These are phyloP conservation scores for Effrenium voratum DNA, from an alignment of 73 alveolate species.

Conservation along the genomic window DNA sequence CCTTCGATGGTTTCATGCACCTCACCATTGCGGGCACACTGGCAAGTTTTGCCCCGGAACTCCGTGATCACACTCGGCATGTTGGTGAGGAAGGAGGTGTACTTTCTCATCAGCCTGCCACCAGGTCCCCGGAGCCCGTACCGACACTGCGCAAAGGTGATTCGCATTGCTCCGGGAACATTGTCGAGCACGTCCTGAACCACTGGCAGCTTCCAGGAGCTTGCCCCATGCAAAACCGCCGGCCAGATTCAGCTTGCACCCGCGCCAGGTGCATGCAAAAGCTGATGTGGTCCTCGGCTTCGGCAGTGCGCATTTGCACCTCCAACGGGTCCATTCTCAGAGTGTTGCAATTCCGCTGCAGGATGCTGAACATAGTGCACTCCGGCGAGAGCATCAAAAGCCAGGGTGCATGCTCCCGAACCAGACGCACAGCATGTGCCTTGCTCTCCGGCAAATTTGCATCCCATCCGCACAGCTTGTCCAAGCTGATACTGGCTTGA, in stretches of 20 bases:
- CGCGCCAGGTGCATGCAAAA: not conserved
- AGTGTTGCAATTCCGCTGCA: not conserved
- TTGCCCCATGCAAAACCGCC: not conserved
- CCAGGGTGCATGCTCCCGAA: not conserved
- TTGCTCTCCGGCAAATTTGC: not conserved
- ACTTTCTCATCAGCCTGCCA: not conserved
- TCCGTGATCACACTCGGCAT: not conserved
- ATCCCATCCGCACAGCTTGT: constrained; percentile 7
- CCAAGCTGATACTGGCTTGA: not conserved
- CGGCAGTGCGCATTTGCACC: not conserved
- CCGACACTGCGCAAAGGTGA: constrained; percentile 13
- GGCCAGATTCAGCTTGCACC: not conserved
- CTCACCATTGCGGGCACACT: not conserved
- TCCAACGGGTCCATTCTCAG: not conserved
- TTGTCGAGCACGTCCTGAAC: too few species aligned
- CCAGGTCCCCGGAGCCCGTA: constrained; percentile 11
- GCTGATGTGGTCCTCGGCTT: not conserved
- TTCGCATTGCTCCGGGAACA: too few species aligned
- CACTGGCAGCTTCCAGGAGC: too few species aligned
- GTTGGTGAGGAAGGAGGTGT: not conserved
- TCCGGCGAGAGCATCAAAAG: constrained; percentile 11
- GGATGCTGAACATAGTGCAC: not conserved
- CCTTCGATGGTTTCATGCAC: not conserved
- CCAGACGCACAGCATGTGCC: not conserved
- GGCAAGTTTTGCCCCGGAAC: not conserved